Base-by-base conservation (phyloP, 2,329 filamentous ascomycete species). In the Sarocladiaceae sp. region DNA sequence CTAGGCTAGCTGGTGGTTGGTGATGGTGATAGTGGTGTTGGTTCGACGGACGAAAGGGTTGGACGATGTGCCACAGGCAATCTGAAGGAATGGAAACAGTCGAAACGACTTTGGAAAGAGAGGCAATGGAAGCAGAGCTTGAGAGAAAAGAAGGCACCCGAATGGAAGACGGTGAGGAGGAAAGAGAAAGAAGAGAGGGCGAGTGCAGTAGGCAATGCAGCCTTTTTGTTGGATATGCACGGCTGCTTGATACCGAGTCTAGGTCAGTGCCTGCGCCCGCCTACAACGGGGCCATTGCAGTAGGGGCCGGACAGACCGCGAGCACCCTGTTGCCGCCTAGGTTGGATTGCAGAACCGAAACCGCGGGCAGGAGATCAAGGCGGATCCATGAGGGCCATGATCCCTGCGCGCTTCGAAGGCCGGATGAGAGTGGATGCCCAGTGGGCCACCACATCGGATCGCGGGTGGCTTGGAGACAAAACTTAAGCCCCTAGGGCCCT, bases 41-140 rank as follows among this genome's bases (percentile, higher is more conserved):
- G 24, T 19, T 33, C 34, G 33, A 46, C 20, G 47, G 37, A 46
- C 41, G 47, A 15, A 32, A 27, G 34, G 27, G 47, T 45, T 48
- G 32, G 44, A 32, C 16, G 40, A 43, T 42, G 31, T 43, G 40
- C 40, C 43, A 48, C 43, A 48, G 43, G 34, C 43, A 48, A 43
- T 24, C 12, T 39, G 32, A 47, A 33, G 23, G 47, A 45, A 45
- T 45, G 43, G 33, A 46, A 43, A 19, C 35, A 45, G 39, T 34
- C 21, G 24, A 39, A 29, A 43, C 44, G 39, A 35, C 39, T 45
- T n/a, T 43, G 33, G 29, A 50, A 44, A 40, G 43, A 40, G 44
- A 29, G 39, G 45, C 23, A 47, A 41, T 44, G 45, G 26, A 41
- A 44, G 45, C 39, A 47, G 43, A 47, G 39, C 42, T 41, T 41